phyloP scores from a whole-genome alignment of 1,139 yeast genomes.

The Saccharomycopsis crataegensis region DNA sequence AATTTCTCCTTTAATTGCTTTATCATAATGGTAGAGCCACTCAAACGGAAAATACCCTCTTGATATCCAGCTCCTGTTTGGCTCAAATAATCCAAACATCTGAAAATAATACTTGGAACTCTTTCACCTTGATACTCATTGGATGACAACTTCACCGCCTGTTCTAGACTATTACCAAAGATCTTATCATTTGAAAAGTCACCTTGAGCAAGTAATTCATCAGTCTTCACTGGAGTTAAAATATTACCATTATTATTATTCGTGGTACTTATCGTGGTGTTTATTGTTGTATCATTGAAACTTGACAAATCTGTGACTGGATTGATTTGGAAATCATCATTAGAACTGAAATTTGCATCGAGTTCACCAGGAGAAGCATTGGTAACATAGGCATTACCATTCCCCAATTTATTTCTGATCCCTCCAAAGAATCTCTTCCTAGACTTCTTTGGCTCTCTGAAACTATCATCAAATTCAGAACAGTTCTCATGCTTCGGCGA shows the following conservation, averaged over 20 bases:
- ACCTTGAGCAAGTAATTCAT: background rate
- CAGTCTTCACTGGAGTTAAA: background rate
- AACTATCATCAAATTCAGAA: conserved; percentile 8
- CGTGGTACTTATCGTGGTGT: background rate
- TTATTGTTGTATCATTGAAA: background rate
- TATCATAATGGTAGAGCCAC: conserved; percentile 82
- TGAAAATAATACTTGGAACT: conserved; percentile 71
- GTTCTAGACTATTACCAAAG: conserved; percentile 61
- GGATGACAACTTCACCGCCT: conserved; percentile 45
- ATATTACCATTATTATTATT: background rate
- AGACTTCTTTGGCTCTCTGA: conserved; percentile 8
- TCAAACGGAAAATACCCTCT: conserved; percentile 86
- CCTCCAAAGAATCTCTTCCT: conserved; percentile 19
- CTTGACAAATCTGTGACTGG: conserved; percentile 21
- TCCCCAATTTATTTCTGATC: conserved; percentile 14
- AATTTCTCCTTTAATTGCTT: conserved; percentile 66
- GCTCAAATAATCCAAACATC: conserved; percentile 67
- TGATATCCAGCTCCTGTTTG: conserved; percentile 68
- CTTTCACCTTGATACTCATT: conserved; percentile 36
- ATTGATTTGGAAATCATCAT: conserved; percentile 18
- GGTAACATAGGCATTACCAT: background rate
- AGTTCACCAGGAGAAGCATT: background rate
- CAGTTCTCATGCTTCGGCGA: conserved; percentile 8
- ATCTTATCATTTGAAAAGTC: conserved; percentile 25
- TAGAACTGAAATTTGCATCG: no score